Evolutionary conservation across 2,329 filamentous ascomycete species (phyloP), one percentile per base, ranked within the genome.

Genomic region (Dactylonectria macrodidyma): DNA sequence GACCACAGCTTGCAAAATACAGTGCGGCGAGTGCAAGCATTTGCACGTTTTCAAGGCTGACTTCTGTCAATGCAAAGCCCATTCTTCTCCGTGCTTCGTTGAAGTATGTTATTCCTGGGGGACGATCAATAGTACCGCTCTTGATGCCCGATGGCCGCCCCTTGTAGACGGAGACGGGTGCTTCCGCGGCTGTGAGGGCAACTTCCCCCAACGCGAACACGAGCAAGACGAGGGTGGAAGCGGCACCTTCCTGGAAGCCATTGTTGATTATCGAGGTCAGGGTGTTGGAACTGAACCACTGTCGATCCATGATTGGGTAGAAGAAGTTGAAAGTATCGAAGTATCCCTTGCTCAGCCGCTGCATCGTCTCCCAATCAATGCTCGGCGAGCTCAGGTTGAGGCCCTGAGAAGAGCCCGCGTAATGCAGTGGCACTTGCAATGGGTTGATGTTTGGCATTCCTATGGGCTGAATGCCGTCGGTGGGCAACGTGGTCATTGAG

Each of bases 51-150:
- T 90, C 88, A 30, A 91, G 76, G 57, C 84, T 88, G 73, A 84
- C 88, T 26, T 88, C 84, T 2, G 85, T 86, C 60, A 87, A 73
- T 10, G 86, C 82, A 74, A 90, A 90, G 0, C 89, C 89, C 74
- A 90, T 83, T n/a, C 88, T 82, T 65, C 84, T 85, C 58, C 89
- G 83, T 16, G 88, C 89, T 76, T 91, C 89, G 69, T 91, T 91
- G 78, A 91, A 91, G 41, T 90, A 83, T 1, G 83, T 82, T 3
- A 91, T 75, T 0, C 89, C 89, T 0, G 89, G 89, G 2, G 89
- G 89, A 19, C 80, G 81, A 14, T 82, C 80, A 2, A 77, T 71
- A 2, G 84, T 83, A 1, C 87, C 87, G 12, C 88, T 88, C 47
- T 84, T 84, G 26, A 90, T 79, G 3, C 88, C 87, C 71, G 87